Evolutionary conservation across 2,329 filamentous ascomycete species (phyloP).

Genomic region (Chaetomium globosum): DNA sequence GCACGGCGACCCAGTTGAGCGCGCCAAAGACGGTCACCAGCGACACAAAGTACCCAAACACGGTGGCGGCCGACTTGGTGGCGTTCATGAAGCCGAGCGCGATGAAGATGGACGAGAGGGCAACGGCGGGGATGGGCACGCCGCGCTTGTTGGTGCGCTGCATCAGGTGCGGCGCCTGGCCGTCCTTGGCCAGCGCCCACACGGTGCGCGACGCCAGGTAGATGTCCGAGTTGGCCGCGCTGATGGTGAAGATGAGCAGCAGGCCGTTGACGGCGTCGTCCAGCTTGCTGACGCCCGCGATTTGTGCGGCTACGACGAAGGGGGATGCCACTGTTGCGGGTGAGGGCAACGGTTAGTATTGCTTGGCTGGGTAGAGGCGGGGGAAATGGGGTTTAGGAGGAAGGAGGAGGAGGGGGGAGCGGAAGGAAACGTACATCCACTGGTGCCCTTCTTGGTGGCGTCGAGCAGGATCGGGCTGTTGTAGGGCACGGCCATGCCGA

Average conservation of each 20-base stretch:
- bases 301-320: constrained; percentile 56
- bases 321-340: constrained; percentile 52
- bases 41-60: constrained; percentile 50
- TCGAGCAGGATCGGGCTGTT: constrained; percentile 50
- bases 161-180: constrained; percentile 46
- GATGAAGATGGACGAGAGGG: constrained; percentile 43
- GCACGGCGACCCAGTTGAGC: constrained; percentile 49
- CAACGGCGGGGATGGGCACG: constrained; percentile 48
- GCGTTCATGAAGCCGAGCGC: constrained; percentile 48
- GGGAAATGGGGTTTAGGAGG: neutral
- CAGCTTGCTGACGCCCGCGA: constrained; percentile 53
- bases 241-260: constrained; percentile 61
- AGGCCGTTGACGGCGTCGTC: constrained; percentile 63
- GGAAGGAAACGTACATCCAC: constrained; percentile 33
- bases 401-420: too few relatives aligned
- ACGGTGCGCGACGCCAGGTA: constrained; percentile 49
- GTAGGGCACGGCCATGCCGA: constrained; percentile 70
- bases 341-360: neutral
- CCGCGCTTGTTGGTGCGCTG: constrained; percentile 43
- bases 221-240: constrained; percentile 63
- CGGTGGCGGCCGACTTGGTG: constrained; percentile 41
- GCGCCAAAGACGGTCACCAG: constrained; percentile 49
- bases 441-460: constrained; percentile 46
- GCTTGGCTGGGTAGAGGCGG: neutral
- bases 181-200: constrained; percentile 46